Evolutionary conservation across 148 eudicot species (phyloP).

Genomic region (Polygonum maritimum): DNA sequence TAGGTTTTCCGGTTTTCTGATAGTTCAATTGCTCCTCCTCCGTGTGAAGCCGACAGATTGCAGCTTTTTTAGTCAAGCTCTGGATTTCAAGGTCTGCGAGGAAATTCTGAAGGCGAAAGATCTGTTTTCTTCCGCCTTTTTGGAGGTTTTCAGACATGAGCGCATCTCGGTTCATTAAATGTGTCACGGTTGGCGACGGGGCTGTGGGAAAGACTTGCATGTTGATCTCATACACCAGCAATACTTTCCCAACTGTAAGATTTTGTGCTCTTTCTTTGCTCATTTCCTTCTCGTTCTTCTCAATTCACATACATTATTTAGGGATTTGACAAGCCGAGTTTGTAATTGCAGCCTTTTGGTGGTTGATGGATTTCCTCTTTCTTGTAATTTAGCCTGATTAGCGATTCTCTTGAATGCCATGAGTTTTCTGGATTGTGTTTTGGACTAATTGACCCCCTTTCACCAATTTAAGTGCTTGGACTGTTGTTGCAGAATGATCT

Average conservation of each 20-base stretch:
- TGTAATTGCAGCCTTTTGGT: not conserved
- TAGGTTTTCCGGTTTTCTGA: not conserved
- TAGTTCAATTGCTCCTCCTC: not conserved
- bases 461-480: not conserved
- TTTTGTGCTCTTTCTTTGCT: not conserved
- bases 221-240: constrained; percentile 30
- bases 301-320: not conserved
- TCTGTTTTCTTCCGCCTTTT: not conserved
- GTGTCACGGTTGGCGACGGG: constrained; percentile 30
- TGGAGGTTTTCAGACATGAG: constrained; percentile 15
- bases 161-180: constrained; percentile 28
- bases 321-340: not conserved
- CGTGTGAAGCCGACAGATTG: not conserved
- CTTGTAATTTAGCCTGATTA: not conserved
- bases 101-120: constrained; percentile 11
- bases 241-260: constrained; percentile 22
- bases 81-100: not conserved
- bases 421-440: not conserved
- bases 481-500: not conserved
- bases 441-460: not conserved
- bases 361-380: not conserved
- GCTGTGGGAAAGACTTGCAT: constrained; percentile 31
- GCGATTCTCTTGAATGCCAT: not conserved
- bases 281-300: not conserved
- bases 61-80: not conserved